phyloP scores from a whole-genome alignment of 202 grass and related monocot genomes.

The Cymbopogon flexuosus region DNA sequence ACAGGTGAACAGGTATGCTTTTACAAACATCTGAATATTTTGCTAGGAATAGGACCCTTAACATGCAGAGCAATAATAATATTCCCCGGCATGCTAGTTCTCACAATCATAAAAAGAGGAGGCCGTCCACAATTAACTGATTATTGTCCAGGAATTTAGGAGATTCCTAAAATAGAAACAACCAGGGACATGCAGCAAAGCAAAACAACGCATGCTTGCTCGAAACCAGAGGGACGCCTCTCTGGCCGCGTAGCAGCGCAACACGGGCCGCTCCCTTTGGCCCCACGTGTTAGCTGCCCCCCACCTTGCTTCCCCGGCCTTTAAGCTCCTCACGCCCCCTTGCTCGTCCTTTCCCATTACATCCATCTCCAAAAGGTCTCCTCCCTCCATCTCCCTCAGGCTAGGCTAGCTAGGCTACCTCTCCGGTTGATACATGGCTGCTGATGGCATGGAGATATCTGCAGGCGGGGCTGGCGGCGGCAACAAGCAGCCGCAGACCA shows the following conservation, averaged over 20 bases:
- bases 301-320: not conserved
- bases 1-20: too few species aligned
- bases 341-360: not conserved
- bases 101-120: not conserved
- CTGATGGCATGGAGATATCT: slow-evolving; percentile 16
- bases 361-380: not conserved
- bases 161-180: not conserved
- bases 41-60: too few species aligned
- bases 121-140: not conserved
- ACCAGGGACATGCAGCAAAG: not conserved
- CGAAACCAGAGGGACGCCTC: not conserved
- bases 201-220: not conserved
- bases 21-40: too few species aligned
- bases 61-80: not conserved
- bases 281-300: not conserved
- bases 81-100: not conserved
- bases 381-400: not conserved
- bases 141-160: not conserved
- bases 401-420: not conserved
- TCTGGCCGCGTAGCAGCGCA: not conserved
- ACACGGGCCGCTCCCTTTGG: not conserved
- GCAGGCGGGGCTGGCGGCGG: not conserved
- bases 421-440: not conserved
- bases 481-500: slow-evolving; percentile 21
- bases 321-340: not conserved